These are phyloP conservation scores for Hordeum marinum DNA, from an alignment of 176 grass and related monocot genomes.

Conservation along the genomic window DNA sequence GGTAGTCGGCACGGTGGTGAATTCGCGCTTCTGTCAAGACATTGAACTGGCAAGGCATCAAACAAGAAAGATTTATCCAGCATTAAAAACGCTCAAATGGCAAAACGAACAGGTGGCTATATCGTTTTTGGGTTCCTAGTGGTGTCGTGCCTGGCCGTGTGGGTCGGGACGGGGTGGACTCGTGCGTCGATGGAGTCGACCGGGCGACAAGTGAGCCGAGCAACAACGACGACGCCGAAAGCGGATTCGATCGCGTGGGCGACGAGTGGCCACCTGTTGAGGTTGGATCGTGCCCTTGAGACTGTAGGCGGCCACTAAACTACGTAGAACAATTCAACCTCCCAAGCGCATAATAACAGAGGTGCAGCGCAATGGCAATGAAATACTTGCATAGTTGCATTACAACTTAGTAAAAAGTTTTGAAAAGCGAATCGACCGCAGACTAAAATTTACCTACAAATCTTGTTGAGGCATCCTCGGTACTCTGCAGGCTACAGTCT, in stretches of 20 bases:
- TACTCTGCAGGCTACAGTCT: background rate
- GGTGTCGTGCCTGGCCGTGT: background rate
- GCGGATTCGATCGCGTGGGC: background rate
- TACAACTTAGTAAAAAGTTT: too few species aligned
- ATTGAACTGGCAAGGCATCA: too few species aligned
- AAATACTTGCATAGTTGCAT: background rate
- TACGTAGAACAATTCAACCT: too few species aligned
- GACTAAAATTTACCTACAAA: background rate
- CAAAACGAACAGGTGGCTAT: too few species aligned
- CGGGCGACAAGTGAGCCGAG: background rate
- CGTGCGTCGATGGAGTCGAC: background rate
- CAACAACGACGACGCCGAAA: background rate
- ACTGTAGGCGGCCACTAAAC: background rate
- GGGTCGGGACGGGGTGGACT: background rate
- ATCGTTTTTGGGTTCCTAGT: background rate
- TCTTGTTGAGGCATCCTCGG: background rate
- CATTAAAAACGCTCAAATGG: too few species aligned
- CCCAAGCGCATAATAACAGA: too few species aligned
- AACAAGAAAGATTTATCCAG: too few species aligned
- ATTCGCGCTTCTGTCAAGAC: too few species aligned
- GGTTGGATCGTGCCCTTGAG: background rate
- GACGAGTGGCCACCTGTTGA: background rate
- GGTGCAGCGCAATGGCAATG: background rate
- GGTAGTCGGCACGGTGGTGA: background rate
- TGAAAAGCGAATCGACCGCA: background rate